Evolutionary conservation across 176 grass and related monocot species (phyloP).

Genomic region (Avena sativa): DNA sequence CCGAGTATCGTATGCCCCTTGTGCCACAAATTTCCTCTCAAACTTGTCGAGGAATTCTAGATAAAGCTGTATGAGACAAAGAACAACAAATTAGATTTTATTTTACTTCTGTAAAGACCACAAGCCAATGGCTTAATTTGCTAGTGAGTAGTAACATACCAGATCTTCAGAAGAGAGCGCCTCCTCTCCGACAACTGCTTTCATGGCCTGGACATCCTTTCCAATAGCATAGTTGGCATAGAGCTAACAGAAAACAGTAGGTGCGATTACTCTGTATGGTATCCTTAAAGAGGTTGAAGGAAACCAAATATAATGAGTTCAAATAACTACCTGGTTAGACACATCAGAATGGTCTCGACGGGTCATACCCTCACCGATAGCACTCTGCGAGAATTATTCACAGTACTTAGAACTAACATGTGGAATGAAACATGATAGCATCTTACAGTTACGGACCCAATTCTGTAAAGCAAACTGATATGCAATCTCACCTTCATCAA

Average conservation of each 20-base stretch:
- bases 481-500: slow-evolving; percentile 87
- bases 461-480: neutral
- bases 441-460: neutral
- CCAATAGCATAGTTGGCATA: slow-evolving; percentile 99
- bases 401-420: slow-evolving; percentile 35
- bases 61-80: slow-evolving; percentile 74
- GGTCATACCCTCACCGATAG: slow-evolving; percentile 99
- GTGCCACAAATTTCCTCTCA: slow-evolving; percentile 93
- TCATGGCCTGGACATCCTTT: slow-evolving; percentile 99
- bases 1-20: slow-evolving; percentile 93
- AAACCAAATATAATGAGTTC: neutral
- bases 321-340: slow-evolving; percentile 85
- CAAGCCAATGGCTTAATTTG: neutral
- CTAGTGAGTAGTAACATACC: slow-evolving; percentile 46
- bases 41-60: slow-evolving; percentile 75
- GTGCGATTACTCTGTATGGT: neutral
- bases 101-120: neutral
- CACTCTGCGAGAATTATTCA: slow-evolving; percentile 72
- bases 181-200: slow-evolving; percentile 99
- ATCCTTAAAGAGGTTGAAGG: neutral
- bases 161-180: slow-evolving; percentile 98
- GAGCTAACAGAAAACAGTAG: slow-evolving; percentile 60
- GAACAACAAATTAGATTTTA: slow-evolving; percentile 16
- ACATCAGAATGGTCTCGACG: slow-evolving; percentile 96
- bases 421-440: neutral